These are phyloP conservation scores for Eimeria tenella DNA, from an alignment of 169 alveolate species.

Conservation along the genomic window DNA sequence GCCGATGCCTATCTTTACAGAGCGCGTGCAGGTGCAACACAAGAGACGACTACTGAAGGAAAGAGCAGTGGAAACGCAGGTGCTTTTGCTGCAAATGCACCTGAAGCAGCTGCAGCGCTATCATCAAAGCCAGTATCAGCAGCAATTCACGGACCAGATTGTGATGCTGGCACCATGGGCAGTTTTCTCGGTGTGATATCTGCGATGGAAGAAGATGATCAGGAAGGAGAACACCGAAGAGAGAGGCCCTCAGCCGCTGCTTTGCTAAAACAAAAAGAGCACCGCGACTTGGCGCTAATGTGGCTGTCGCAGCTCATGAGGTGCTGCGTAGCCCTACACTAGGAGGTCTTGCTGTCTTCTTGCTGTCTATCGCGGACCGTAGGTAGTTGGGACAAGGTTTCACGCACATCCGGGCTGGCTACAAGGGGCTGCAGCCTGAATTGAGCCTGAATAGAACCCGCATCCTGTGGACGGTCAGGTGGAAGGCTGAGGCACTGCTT, in stretches of 20 bases:
- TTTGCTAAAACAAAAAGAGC: neutral
- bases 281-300: constrained; percentile 15
- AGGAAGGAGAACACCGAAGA: neutral
- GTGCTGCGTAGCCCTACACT: neutral
- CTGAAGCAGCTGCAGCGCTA: neutral
- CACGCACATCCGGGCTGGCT: no score
- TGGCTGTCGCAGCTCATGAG: constrained; percentile 39
- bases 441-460: no score
- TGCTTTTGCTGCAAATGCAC: neutral
- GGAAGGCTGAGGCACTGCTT: no score
- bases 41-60: neutral
- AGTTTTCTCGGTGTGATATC: neutral
- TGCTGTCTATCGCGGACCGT: no score
- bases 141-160: neutral
- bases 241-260: neutral
- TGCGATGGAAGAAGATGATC: neutral
- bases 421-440: no score
- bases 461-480: no score
- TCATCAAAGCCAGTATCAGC: neutral
- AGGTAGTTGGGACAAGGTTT: no score
- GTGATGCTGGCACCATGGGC: neutral
- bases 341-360: no score
- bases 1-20: neutral
- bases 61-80: neutral
- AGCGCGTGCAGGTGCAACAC: neutral